Evolutionary conservation across 169 alveolate species (phyloP).

Genomic region (Haemoproteus tartakovskyi): DNA sequence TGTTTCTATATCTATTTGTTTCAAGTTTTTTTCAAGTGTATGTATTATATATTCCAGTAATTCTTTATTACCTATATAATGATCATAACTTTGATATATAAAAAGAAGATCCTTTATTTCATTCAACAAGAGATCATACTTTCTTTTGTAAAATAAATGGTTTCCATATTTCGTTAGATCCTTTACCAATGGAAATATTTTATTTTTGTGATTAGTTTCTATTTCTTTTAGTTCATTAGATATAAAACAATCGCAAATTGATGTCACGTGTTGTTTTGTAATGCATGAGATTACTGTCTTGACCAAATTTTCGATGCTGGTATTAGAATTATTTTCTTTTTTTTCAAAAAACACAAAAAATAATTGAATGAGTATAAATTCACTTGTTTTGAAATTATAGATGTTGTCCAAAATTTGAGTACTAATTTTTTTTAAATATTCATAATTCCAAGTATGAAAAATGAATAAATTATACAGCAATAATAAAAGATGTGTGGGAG

Average conservation of each 20-base stretch:
- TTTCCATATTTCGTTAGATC: slow-evolving; percentile 13
- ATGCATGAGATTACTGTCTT: no score
- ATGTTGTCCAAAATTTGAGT: slow-evolving; percentile 34
- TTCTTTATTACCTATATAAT: slow-evolving; percentile 10
- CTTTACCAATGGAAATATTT: slow-evolving; percentile 6
- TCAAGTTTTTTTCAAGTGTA: neutral
- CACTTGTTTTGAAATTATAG: slow-evolving; percentile 54
- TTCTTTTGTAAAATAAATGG: slow-evolving; percentile 34
- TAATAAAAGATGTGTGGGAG: slow-evolving; percentile 12
- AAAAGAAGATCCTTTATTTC: slow-evolving; percentile 1
- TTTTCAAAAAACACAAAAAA: slow-evolving; percentile 38
- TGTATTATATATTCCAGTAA: neutral
- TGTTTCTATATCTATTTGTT: neutral
- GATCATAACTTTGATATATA: slow-evolving; percentile 7
- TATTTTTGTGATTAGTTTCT: no score
- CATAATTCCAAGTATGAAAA: slow-evolving; percentile 5
- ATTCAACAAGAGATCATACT: slow-evolving; percentile 1
- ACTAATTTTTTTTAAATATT: slow-evolving; percentile 28
- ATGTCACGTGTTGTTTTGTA: no score
- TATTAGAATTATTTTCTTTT: neutral
- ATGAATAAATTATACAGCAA: slow-evolving; percentile 17
- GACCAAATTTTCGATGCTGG: no score
- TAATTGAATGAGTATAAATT: slow-evolving; percentile 29
- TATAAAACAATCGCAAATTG: no score
- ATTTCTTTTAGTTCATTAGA: no score